A percentile compares a stretch with the other conserved stretches of the same genome.
Conservation (phyloP, 164 flowering plant genomes). For the Santalum album region DNA sequence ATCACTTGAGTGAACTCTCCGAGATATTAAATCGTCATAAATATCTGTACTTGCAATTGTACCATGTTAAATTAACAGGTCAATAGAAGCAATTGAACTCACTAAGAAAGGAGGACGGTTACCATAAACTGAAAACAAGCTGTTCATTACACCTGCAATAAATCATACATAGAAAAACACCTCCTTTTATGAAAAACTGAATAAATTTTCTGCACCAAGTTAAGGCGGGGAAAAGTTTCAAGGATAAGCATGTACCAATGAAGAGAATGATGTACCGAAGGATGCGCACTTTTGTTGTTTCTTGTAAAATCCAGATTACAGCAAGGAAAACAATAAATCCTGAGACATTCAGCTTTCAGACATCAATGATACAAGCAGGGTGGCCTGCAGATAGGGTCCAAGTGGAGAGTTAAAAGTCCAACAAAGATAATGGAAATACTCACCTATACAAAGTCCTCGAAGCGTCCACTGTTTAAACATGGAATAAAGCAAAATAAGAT, state of each 20-base stretch:
- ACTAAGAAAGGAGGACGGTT: slow-evolving; percentile 6
- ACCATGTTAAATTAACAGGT: no score
- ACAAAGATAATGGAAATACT: slow-evolving; percentile 14
- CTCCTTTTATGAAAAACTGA: not conserved
- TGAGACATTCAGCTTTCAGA: slow-evolving; percentile 19
- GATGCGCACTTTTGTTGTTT: slow-evolving; percentile 49
- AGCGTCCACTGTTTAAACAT: slow-evolving; percentile 72
- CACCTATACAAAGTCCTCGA: slow-evolving; percentile 91
- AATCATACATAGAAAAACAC: slow-evolving; percentile 6
- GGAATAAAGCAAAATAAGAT: not conserved
- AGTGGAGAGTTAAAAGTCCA: not conserved
- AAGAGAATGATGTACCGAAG: slow-evolving; percentile 87
- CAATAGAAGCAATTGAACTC: no score
- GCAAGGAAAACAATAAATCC: slow-evolving; percentile 86
- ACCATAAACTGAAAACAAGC: slow-evolving; percentile 87
- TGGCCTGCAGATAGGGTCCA: not conserved
- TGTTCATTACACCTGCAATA: slow-evolving; percentile 85
- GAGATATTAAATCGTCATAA: slow-evolving; percentile 81
- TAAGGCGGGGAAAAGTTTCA: not conserved
- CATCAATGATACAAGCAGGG: not conserved
- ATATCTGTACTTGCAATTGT: slow-evolving; percentile 47
- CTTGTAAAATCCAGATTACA: slow-evolving; percentile 79
- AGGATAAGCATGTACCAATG: slow-evolving; percentile 45
- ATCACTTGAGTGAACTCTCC: slow-evolving; percentile 82
- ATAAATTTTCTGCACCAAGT: not conserved